Percentiles rank a stretch among this genome's conserved stretches.
phyloP scores from a whole-genome alignment of 2,329 filamentous ascomycete genomes.

The Neonectria hederae region DNA sequence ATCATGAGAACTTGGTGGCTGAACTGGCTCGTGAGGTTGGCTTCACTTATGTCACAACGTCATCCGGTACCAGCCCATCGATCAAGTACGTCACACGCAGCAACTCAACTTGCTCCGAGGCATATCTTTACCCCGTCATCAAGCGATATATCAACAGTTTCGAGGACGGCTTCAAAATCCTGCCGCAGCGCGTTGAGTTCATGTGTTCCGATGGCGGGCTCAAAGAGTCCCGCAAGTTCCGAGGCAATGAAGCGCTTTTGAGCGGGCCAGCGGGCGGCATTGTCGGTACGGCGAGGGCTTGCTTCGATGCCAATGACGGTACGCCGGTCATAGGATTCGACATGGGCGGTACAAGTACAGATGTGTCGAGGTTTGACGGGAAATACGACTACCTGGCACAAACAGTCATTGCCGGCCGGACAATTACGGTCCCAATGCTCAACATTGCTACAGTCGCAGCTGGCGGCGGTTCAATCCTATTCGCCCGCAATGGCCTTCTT shows the following conservation, averaged over 20 bases:
- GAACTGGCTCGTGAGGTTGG: slow-evolving; percentile 78
- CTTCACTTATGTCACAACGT: slow-evolving; percentile 73
- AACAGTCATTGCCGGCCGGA: slow-evolving; percentile 74
- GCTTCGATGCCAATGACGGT: slow-evolving; percentile 71
- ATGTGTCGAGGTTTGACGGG: slow-evolving; percentile 75
- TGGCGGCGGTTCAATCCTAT: slow-evolving; percentile 62
- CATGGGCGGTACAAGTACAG: slow-evolving; percentile 74
- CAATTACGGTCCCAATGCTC: slow-evolving; percentile 75
- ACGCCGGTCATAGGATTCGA: slow-evolving; percentile 64
- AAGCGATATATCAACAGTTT: slow-evolving; percentile 74
- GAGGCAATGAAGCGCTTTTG: slow-evolving; percentile 71
- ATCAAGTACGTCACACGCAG: slow-evolving; percentile 75
- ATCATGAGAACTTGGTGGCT: slow-evolving; percentile 80
- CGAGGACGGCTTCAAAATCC: slow-evolving; percentile 69
- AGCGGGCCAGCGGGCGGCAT: slow-evolving; percentile 77
- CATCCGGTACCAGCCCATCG: slow-evolving; percentile 74
- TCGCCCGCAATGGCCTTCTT: slow-evolving; percentile 75
- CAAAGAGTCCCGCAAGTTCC: slow-evolving; percentile 65
- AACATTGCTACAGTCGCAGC: slow-evolving; percentile 76
- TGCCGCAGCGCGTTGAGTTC: slow-evolving; percentile 69
- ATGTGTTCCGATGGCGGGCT: slow-evolving; percentile 67
- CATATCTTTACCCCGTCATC: slow-evolving; percentile 77
- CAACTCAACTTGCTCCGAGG: slow-evolving; percentile 75
- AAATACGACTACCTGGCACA: slow-evolving; percentile 78
- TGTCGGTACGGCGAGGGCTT: slow-evolving; percentile 75